Evolutionary conservation across 176 grass and related monocot genomes (phyloP), one percentile per base, ranked within the genome.

Genomic region (Zea mays): DNA sequence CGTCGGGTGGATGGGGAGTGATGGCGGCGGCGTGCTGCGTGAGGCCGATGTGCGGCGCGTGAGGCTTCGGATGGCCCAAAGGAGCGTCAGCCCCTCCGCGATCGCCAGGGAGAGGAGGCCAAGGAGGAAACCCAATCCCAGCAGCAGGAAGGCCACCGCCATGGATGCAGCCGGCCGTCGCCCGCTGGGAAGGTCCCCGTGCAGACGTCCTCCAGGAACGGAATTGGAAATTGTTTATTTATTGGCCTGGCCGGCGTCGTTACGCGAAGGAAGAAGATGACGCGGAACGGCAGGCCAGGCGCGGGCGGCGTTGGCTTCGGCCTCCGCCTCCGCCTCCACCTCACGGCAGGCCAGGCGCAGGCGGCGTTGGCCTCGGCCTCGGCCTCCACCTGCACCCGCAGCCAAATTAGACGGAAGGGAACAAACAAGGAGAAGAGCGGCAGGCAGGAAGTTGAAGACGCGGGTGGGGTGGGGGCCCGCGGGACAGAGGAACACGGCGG

Each of bases 61-160:
- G 73, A 84, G 44, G 20, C 19, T 42, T 66, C 67, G 45, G 57
- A 84, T 41, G 37, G 20, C 74, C 66, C 74, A 78, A 19, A 84
- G 82, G 47, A 84, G 45, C 57, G 82, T 74, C 5, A 75, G 74
- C 1, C 37, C 82, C 56, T 84, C 55, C 3, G 82, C 82, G 57
- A 63, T 40, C 6, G 82, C 82, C 10, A 84, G 74, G 34, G 37
- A 60, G 74, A 84, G 20, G 74, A 84, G 20, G 66, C 82, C 82
- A 45, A 84, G 14, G 57, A 84, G 56, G 67, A 84, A 84, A 9
- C 82, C 82, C 4, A 76, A 11, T 45, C 82, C 82, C 10, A 76
- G 16, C 10, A 76, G 11, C 35, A 84, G 45, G 45, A 78, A 72
- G 46, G 44, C 21, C 42, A 38, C 39, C 14, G 71, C 81, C 81